These are phyloP conservation scores for Coemansia sp. DNA, from an alignment of 371 early-diverging fungal genomes.

Conservation along the genomic window DNA sequence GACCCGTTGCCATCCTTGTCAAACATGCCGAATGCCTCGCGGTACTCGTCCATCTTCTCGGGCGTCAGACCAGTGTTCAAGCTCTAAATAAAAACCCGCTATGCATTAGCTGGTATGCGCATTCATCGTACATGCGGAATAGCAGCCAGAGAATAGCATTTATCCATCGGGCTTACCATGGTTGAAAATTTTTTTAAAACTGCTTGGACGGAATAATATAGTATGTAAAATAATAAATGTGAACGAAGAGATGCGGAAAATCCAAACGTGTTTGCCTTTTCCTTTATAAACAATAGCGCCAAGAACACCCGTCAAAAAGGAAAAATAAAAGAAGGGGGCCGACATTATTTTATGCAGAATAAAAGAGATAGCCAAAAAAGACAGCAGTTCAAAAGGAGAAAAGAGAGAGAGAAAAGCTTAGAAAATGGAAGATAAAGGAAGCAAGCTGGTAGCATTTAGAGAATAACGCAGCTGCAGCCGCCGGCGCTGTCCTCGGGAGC, in stretches of 20 bases:
- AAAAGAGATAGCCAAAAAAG: neutral
- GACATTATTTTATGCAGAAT: neutral
- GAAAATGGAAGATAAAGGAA: neutral
- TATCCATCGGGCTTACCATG: too few species aligned
- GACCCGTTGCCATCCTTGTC: slow-evolving; percentile 17
- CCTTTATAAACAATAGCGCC: too few species aligned
- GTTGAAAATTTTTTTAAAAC: too few species aligned
- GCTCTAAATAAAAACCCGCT: neutral
- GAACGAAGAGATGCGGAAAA: neutral
- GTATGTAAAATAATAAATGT: neutral
- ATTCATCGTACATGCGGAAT: too few species aligned
- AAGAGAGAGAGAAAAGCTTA: neutral
- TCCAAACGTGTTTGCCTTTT: neutral
- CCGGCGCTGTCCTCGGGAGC: slow-evolving; percentile 35
- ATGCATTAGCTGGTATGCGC: too few species aligned
- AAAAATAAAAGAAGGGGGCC: neutral
- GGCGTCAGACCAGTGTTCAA: neutral
- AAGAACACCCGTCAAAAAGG: neutral
- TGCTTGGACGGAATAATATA: too few species aligned
- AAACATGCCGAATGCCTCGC: slow-evolving; percentile 9
- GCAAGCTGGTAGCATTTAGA: slow-evolving; percentile 10
- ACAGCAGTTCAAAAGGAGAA: neutral
- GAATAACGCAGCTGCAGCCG: slow-evolving; percentile 46
- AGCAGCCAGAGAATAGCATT: too few species aligned
- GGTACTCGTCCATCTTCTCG: neutral